A percentile compares a stretch with the other conserved stretches of the same genome.
phyloP scores from a whole-genome alignment of 2,329 filamentous ascomycete species.

The Fusarium cyanostomum region DNA sequence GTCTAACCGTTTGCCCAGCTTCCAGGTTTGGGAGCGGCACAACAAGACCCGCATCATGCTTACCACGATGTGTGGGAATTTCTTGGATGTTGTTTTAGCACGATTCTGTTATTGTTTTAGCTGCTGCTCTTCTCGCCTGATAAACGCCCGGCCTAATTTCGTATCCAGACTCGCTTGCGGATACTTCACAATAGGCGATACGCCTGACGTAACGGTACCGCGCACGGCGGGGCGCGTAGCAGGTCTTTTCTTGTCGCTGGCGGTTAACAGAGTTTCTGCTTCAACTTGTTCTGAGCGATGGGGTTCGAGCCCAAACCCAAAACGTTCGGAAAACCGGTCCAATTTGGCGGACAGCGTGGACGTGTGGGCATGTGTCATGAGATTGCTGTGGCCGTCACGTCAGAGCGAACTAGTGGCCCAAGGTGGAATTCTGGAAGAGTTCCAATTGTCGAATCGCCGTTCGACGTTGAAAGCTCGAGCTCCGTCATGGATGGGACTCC shows the following conservation, averaged over 20 bases:
- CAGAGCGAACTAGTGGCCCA: constrained; percentile 38
- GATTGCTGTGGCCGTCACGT: constrained; percentile 39
- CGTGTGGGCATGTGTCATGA: constrained; percentile 40
- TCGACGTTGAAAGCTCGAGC: constrained; percentile 28
- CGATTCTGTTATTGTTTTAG: background rate
- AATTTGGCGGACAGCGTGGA: constrained; percentile 20
- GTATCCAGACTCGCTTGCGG: background rate
- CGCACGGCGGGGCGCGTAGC: constrained; percentile 1
- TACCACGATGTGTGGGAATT: constrained; percentile 1
- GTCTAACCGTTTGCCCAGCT: background rate
- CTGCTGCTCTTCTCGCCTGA: background rate
- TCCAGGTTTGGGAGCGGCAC: constrained; percentile 1
- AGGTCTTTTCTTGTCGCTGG: constrained; percentile 18
- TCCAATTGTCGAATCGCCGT: constrained; percentile 45
- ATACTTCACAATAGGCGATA: constrained; percentile 29
- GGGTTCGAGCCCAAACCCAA: constrained; percentile 11
- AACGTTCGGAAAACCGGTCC: constrained; percentile 18
- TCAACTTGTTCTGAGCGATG: constrained; percentile 17
- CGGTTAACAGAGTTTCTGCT: constrained; percentile 29
- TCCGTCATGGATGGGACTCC: constrained; percentile 35
- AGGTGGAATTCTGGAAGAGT: constrained; percentile 44
- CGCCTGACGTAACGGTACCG: constrained; percentile 7
- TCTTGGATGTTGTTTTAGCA: background rate
- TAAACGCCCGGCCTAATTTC: constrained; percentile 12
- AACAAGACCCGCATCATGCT: constrained; percentile 8